phyloP scores from a whole-genome alignment of 495 filamentous ascomycete genomes.

The Hypoxylon subgilvum region DNA sequence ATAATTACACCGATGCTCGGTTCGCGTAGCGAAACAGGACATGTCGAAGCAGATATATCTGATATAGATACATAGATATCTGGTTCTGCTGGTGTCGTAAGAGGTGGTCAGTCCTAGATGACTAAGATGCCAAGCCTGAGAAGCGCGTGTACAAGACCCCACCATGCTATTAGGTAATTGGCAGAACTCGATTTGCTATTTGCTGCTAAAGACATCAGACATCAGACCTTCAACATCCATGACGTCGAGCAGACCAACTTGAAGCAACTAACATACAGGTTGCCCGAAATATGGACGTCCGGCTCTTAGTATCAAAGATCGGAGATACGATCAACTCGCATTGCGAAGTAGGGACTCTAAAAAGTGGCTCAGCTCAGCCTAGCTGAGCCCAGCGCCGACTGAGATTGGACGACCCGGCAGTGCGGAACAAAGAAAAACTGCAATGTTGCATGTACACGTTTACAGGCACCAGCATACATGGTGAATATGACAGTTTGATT shows the following conservation, averaged over 20 bases:
- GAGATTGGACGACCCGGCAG: constrained; percentile 17
- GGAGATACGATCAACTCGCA: neutral
- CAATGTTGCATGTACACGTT: neutral
- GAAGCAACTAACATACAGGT: no score
- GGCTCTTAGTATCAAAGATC: no score
- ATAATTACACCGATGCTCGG: no score
- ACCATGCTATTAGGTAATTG: constrained; percentile 10
- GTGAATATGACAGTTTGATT: neutral
- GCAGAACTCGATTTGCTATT: constrained; percentile 10
- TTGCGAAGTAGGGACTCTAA: neutral
- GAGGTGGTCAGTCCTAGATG: no score
- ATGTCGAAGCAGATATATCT: no score
- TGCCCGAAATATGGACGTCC: no score
- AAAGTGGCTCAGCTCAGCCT: constrained; percentile 13
- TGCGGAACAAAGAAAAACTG: constrained; percentile 1
- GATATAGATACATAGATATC: no score
- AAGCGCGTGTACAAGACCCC: constrained; percentile 1
- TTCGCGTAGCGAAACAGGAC: no score
- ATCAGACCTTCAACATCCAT: constrained; percentile 12
- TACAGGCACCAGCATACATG: neutral
- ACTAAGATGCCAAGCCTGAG: neutral
- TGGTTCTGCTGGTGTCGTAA: no score
- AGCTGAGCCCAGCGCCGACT: no score
- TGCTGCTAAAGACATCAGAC: constrained; percentile 1
- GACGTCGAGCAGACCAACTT: no score